A percentile compares a stretch with the other conserved stretches of the same genome.
Evolutionary conservation across 768 basidiomycete genomes (phyloP).

Genomic region (Dictyophora rubrovolvata): DNA sequence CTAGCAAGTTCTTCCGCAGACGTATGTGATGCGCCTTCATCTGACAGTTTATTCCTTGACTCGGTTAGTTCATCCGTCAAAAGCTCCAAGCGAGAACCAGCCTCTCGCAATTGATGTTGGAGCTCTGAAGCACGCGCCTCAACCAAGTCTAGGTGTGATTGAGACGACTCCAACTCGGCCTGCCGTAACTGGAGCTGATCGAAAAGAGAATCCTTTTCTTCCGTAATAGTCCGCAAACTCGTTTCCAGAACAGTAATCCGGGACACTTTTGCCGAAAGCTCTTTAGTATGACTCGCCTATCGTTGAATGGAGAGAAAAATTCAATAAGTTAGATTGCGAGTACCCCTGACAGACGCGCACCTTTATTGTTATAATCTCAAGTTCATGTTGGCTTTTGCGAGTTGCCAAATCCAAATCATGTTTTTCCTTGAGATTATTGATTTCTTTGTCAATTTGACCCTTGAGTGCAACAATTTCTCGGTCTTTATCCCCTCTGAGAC

Average conservation of each 20-base stretch:
- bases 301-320: neutral
- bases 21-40: slow-evolving; percentile 30
- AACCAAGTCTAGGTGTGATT: slow-evolving; percentile 62
- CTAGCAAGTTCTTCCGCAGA: slow-evolving; percentile 58
- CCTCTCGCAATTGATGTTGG: slow-evolving; percentile 78
- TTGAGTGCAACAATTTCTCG: slow-evolving; percentile 48
- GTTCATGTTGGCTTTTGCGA: slow-evolving; percentile 62
- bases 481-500: slow-evolving; percentile 51
- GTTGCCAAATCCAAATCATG: slow-evolving; percentile 65
- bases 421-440: slow-evolving; percentile 46
- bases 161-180: slow-evolving; percentile 80
- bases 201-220: slow-evolving; percentile 74
- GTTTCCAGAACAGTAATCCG: slow-evolving; percentile 63
- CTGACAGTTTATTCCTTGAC: slow-evolving; percentile 47
- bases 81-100: slow-evolving; percentile 58
- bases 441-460: slow-evolving; percentile 64
- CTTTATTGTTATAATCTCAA: slow-evolving; percentile 66
- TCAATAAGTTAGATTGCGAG: neutral
- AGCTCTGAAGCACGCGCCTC: slow-evolving; percentile 75
- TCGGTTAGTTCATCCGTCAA: slow-evolving; percentile 65
- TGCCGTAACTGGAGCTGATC: slow-evolving; percentile 81
- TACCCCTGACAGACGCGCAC: slow-evolving; percentile 26
- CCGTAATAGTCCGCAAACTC: slow-evolving; percentile 55
- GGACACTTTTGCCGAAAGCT: slow-evolving; percentile 45
- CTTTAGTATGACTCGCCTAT: slow-evolving; percentile 62